Evolutionary conservation across 2,329 filamentous ascomycete genomes (phyloP), one percentile per base, ranked within the genome.

Genomic region (Claviceps sp.): DNA sequence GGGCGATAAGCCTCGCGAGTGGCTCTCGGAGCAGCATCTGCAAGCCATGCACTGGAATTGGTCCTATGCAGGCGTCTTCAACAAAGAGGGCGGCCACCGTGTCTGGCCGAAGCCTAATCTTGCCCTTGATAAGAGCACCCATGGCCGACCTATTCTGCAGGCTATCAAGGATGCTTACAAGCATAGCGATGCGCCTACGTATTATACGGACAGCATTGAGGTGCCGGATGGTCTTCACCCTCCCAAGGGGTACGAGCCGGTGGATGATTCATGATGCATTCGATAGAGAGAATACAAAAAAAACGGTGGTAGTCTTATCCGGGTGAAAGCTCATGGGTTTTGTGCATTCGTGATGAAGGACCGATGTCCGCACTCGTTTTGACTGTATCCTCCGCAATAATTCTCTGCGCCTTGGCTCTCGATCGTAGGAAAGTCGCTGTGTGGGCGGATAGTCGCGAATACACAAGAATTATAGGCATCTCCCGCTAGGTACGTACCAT

Each of bases 41-140:
- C 62, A 70, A 26, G 60, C 64, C 47, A 66, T 73, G 55, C 77
- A 69, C 64, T 72, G 74, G 57, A 82, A 82, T 62, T 60, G 60
- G 48, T 79, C 76, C 7, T 79, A 80, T 53, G 74, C 75, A 2
- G 78, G 78, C 0, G 53, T 62, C 37, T 70, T 75, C 57, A 74
- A 73, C 61, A 59, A 54, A 7, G 50, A 62, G 0, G 61, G 65
- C 2, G 65, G 65, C 39, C 68, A 67, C 57, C 46, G 58, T 8
- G 56, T 58, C 47, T 72, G 69, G 53, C 66, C 68, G 11, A 65
- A 63, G 1, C 73, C 73, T 6, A 73, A 74, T 62, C 54, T 74
- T 30, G 51, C 56, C 5, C 59, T 64, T 7, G 57, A 63, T 53
- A 50, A 65, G 10, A 69, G 63, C 17, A 57, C 54, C n/a, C 59